phyloP scores from a whole-genome alignment of 306 rosid species.

The Luffa acutangula region DNA sequence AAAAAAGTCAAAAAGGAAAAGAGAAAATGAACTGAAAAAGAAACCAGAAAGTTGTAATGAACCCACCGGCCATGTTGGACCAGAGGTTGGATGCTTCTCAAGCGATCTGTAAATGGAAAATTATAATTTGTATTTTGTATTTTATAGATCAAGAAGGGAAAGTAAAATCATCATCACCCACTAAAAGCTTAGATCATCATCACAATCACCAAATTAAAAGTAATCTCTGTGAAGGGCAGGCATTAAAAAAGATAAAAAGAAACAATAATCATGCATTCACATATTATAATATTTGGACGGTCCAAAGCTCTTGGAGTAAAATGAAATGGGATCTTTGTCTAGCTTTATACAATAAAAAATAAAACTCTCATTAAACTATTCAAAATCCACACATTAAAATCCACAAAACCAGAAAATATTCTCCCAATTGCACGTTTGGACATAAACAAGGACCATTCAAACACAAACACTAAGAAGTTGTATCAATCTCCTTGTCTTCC shows the following conservation, averaged over 20 bases:
- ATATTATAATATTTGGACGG: neutral
- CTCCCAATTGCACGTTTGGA: neutral
- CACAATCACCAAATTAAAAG: neutral
- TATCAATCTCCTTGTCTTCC: neutral
- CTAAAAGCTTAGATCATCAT: slow-evolving; percentile 5
- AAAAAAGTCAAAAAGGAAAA: slow-evolving; percentile 19
- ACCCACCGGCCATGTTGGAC: slow-evolving; percentile 28
- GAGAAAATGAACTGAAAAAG: slow-evolving; percentile 6
- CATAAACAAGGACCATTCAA: neutral
- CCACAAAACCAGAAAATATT: neutral
- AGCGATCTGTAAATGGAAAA: slow-evolving; percentile 28
- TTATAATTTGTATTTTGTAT: neutral
- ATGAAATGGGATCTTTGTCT: neutral
- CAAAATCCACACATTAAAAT: neutral
- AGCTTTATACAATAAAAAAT: neutral
- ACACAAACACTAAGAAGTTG: neutral
- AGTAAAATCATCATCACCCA: neutral
- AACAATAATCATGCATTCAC: neutral
- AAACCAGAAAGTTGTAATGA: slow-evolving; percentile 8
- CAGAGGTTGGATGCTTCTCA: slow-evolving; percentile 28
- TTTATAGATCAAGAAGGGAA: slow-evolving; percentile 12
- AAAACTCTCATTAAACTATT: neutral
- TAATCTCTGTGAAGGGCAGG: neutral
- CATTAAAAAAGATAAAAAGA: neutral
- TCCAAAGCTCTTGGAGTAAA: neutral